Evolutionary conservation across 768 basidiomycete species (phyloP).

Genomic region (Strobilomyces echinocephalus): DNA sequence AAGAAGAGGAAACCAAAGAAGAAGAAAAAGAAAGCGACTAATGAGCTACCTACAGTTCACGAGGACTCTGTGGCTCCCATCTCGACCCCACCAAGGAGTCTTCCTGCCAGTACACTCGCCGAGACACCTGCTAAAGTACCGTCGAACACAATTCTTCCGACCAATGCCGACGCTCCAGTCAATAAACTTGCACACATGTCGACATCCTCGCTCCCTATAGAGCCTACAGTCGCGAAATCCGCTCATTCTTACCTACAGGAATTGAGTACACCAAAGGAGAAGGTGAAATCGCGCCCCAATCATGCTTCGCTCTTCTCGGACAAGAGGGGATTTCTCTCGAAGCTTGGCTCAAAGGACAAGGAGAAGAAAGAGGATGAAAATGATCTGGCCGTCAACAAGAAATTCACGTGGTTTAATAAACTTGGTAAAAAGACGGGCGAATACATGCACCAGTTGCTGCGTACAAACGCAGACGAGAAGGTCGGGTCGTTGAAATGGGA

Average conservation of each 20-base stretch:
- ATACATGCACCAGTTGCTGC: conserved; percentile 63
- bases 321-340: conserved; percentile 46
- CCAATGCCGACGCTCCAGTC: conserved; percentile 19
- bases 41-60: conserved; percentile 20
- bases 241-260: conserved; percentile 65
- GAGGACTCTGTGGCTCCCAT: conserved; percentile 14
- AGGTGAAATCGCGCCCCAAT: conserved; percentile 67
- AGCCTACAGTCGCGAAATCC: conserved; percentile 58
- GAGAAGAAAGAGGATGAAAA: conserved; percentile 32
- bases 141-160: conserved; percentile 1
- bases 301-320: conserved; percentile 48
- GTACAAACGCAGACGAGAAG: conserved; percentile 51
- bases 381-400: conserved; percentile 30
- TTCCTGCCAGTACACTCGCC: conserved; percentile 13
- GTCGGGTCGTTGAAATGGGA: conserved; percentile 76
- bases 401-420: conserved; percentile 51
- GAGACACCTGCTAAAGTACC: conserved; percentile 25
- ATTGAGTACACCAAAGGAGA: conserved; percentile 47
- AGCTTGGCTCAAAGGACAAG: conserved; percentile 35
- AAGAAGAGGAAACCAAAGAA: conserved; percentile 71
- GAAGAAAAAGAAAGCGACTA: conserved; percentile 50
- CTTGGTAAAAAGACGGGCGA: conserved; percentile 54
- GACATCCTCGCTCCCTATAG: conserved; percentile 40
- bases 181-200: conserved; percentile 30
- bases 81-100: conserved; percentile 17